Evolutionary conservation across 106 monocot species (phyloP).

Genomic region (Acorus calamus): DNA sequence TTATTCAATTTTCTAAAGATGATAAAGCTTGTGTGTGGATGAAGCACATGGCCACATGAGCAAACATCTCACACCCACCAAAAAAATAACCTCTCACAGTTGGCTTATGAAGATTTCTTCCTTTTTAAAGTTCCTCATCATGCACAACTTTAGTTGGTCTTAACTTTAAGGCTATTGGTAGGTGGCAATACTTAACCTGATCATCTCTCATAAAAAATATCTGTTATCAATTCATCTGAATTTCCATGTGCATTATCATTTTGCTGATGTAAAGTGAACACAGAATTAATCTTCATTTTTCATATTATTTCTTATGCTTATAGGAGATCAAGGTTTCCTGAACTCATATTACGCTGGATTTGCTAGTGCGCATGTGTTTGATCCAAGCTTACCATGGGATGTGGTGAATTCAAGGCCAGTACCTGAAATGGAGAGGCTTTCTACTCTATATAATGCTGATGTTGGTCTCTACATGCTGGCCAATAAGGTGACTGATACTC

Average conservation of each 20-base stretch:
- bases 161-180: too few species aligned
- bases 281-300: too few species aligned
- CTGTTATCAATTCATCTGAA: background rate
- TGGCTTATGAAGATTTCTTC: too few species aligned
- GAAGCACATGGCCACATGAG: too few species aligned
- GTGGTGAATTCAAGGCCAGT: conserved; percentile 29
- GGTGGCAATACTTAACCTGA: too few species aligned
- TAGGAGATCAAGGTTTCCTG: conserved; percentile 98
- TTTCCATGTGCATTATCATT: background rate
- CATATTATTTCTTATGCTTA: background rate
- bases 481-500: conserved; percentile 57
- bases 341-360: conserved; percentile 91
- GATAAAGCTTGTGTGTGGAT: too few species aligned
- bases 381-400: conserved; percentile 45
- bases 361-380: conserved; percentile 85
- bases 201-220: background rate
- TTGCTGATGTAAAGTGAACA: too few species aligned
- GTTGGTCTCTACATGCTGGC: conserved; percentile 99
- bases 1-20: too few species aligned
- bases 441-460: conserved; percentile 96
- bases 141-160: too few species aligned
- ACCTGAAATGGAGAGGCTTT: conserved; percentile 76
- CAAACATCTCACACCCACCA: too few species aligned
- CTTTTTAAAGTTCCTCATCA: too few species aligned
- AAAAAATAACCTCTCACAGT: too few species aligned